Evolutionary conservation across 2,329 filamentous ascomycete species (phyloP).

Genomic region (Aureobasidium melanogenum): DNA sequence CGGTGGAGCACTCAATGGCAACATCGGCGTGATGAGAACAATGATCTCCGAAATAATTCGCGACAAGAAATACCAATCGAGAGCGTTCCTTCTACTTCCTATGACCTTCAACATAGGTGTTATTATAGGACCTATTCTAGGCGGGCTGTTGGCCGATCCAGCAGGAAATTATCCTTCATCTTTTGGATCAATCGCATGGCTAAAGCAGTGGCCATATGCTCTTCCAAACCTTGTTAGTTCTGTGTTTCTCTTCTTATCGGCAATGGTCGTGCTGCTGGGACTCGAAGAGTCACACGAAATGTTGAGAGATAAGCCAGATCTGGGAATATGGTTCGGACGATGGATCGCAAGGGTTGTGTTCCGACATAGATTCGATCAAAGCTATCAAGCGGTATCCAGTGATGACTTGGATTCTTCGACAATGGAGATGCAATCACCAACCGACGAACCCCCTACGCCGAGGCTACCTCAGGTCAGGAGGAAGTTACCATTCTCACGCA

Average conservation of each 20-base stretch:
- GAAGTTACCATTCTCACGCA: slow-evolving; percentile 36
- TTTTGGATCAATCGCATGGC: slow-evolving; percentile 55
- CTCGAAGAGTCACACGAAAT: slow-evolving; percentile 52
- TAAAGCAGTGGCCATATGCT: slow-evolving; percentile 58
- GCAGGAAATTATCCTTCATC: slow-evolving; percentile 50
- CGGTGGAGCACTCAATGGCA: slow-evolving; percentile 62
- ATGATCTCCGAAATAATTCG: slow-evolving; percentile 65
- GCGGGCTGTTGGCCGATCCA: slow-evolving; percentile 61
- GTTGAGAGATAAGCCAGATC: slow-evolving; percentile 32
- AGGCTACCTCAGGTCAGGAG: slow-evolving; percentile 16
- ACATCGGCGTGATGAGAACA: slow-evolving; percentile 65
- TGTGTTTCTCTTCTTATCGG: slow-evolving; percentile 48
- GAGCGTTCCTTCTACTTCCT: slow-evolving; percentile 51
- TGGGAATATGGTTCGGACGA: slow-evolving; percentile 30
- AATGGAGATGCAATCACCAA: slow-evolving; percentile 24
- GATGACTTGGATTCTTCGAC: slow-evolving; percentile 14
- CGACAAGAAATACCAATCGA: slow-evolving; percentile 52
- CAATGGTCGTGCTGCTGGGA: slow-evolving; percentile 50
- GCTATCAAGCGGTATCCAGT: slow-evolving; percentile 22
- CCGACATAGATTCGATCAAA: slow-evolving; percentile 19
- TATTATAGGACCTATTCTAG: slow-evolving; percentile 43
- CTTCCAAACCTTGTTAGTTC: slow-evolving; percentile 61
- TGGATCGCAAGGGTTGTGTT: slow-evolving; percentile 30
- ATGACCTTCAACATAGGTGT: slow-evolving; percentile 60
- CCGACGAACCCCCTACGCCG: slow-evolving; percentile 17